Base-by-base conservation (phyloP, 2,329 filamentous ascomycete genomes). In the Sporothrix curviconia region DNA sequence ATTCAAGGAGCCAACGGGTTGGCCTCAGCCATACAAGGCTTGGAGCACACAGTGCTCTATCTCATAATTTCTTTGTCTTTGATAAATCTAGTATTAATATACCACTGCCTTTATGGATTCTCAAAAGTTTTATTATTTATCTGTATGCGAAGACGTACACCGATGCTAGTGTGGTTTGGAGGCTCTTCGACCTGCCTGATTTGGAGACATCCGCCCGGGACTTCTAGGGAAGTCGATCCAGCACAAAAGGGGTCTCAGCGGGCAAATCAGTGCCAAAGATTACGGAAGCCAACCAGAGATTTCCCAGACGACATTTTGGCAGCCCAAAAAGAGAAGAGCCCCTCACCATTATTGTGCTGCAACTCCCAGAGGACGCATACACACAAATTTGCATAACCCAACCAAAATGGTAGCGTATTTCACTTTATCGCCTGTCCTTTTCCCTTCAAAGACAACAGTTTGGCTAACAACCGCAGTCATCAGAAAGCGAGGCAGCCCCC, bases 341-440 rank as follows among this genome's bases (percentile, higher is more conserved):
- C n/a, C n/a, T n/a, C n/a, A n/a, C n/a, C n/a, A n/a, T n/a, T n/a
- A n/a, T n/a, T n/a, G n/a, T n/a, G n/a, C n/a, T n/a, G n/a, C n/a
- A n/a, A n/a, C n/a, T n/a, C n/a, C n/a, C n/a, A n/a, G 47, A 50
- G 47, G 32, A 50, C 11, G 7, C n/a, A 24, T 12, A 46, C 43
- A 30, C 25, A 36, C 46, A 37, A 4, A 12, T 19, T 3, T 44
- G 15, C n/a, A n/a, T n/a, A n/a, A n/a, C n/a, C n/a, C n/a, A n/a
- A n/a, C n/a, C 32, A 37, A 17, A 50, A 50, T 50, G 47, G 47
- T 50, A 50, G n/a, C n/a, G n/a, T n/a, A n/a, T n/a, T n/a, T n/a
- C n/a, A n/a, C n/a, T n/a, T n/a, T n/a, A n/a, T n/a, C n/a, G n/a
- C n/a, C n/a, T n/a, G n/a, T n/a, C n/a, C n/a, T n/a, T n/a, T n/a